These are phyloP conservation scores for Meripilus lineatus DNA, from an alignment of 1,284 basidiomycete genomes.

Conservation along the genomic window DNA sequence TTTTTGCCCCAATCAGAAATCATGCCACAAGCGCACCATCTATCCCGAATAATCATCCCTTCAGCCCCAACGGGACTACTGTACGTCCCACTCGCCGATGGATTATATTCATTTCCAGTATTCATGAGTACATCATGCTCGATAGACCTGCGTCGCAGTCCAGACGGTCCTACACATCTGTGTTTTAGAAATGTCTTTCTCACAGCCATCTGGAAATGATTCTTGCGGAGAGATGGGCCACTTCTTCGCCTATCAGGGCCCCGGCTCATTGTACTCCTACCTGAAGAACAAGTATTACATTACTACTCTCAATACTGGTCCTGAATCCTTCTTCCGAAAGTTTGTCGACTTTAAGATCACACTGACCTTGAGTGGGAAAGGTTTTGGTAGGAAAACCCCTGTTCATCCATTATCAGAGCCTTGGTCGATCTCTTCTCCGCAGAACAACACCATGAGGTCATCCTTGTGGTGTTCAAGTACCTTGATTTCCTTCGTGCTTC, in stretches of 20 bases:
- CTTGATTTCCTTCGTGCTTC: constrained; percentile 76
- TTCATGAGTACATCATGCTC: constrained; percentile 3
- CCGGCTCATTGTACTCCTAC: constrained; percentile 89
- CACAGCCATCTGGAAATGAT: constrained; percentile 80
- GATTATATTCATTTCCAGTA: too few species aligned
- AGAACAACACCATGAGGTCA: constrained; percentile 78
- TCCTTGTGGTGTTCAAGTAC: constrained; percentile 82
- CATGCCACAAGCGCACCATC: constrained; percentile 61
- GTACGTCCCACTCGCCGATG: constrained; percentile 42
- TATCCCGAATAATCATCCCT: constrained; percentile 74
- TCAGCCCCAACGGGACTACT: constrained; percentile 68
- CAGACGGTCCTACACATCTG: constrained; percentile 93
- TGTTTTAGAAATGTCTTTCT: constrained; percentile 85
- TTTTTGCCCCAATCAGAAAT: constrained; percentile 79
- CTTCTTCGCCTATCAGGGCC: constrained; percentile 94
- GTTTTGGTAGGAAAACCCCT: constrained; percentile 75
- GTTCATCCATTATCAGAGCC: constrained; percentile 5
- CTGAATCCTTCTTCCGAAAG: constrained; percentile 71
- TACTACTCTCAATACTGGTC: constrained; percentile 73
- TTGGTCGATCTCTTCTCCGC: too few species aligned
- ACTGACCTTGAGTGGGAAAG: constrained; percentile 80
- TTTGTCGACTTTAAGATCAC: constrained; percentile 91
- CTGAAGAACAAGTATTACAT: constrained; percentile 93
- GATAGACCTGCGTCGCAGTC: constrained; percentile 76
- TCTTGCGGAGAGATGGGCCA: constrained; percentile 84